These are phyloP conservation scores for Cystoisospora suis DNA, from an alignment of 169 alveolate species.

Conservation along the genomic window DNA sequence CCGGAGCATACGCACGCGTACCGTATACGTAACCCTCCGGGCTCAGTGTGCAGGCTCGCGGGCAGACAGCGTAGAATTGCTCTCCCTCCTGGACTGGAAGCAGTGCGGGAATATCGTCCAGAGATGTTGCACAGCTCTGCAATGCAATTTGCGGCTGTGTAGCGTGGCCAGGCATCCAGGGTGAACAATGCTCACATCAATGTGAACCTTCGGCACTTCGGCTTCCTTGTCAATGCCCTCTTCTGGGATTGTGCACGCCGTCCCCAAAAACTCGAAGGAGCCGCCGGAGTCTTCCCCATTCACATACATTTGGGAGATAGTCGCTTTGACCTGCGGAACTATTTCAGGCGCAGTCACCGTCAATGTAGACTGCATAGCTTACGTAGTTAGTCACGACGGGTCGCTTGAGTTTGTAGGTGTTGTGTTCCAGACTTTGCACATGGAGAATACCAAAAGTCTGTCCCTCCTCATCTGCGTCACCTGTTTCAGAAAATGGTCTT, in stretches of 20 bases:
- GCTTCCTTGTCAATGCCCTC: conserved; percentile 35
- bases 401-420: conserved; percentile 25
- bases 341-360: neutral
- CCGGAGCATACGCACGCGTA: conserved; percentile 45
- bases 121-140: conserved; percentile 48
- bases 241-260: conserved; percentile 37
- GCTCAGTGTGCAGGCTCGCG: conserved; percentile 31
- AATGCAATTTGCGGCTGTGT: neutral
- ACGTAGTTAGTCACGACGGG: conserved; percentile 50
- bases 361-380: neutral
- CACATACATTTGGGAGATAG: conserved; percentile 58
- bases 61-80: conserved; percentile 53
- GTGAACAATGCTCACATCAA: neutral
- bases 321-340: conserved; percentile 47
- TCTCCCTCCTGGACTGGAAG: conserved; percentile 51
- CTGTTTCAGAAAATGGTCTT: neutral
- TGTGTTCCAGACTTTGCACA: conserved; percentile 47
- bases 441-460: conserved; percentile 49
- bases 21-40: conserved; percentile 62
- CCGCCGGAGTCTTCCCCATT: conserved; percentile 66
- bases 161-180: neutral
- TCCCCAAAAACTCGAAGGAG: conserved; percentile 59
- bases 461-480: conserved; percentile 43
- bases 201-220: neutral
- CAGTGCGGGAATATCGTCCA: conserved; percentile 40